Evolutionary conservation across 805 yeast genomes (phyloP).

Genomic region (Pichia gijzeniarum): DNA sequence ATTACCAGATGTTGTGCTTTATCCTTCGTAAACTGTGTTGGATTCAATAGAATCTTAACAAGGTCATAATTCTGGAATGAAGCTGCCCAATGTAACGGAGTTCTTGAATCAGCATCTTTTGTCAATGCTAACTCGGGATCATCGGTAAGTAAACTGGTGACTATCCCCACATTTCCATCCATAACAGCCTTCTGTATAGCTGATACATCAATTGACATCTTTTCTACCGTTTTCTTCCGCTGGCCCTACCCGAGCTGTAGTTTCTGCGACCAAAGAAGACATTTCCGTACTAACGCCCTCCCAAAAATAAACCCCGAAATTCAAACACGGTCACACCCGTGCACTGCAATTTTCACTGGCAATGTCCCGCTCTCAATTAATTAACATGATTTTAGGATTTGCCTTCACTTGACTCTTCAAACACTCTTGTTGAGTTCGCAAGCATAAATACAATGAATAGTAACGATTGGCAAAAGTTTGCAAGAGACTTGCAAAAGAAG

Average conservation of each 20-base stretch:
- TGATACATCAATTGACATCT: slow-evolving; percentile 14
- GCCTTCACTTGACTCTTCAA: no score
- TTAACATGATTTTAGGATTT: no score
- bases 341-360: no score
- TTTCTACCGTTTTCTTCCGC: no score
- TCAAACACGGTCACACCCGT: no score
- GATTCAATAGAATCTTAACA: slow-evolving; percentile 36
- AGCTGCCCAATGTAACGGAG: slow-evolving; percentile 87
- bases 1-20: slow-evolving; percentile 2
- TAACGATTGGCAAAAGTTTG: slow-evolving; percentile 47
- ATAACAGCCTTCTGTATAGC: slow-evolving; percentile 60
- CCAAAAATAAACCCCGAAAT: no score
- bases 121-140: slow-evolving; percentile 41
- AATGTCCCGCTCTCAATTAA: no score
- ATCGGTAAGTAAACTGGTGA: slow-evolving; percentile 42
- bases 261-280: no score
- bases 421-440: no score
- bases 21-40: slow-evolving; percentile 3
- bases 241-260: no score
- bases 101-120: slow-evolving; percentile 68
- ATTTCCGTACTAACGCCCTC: no score
- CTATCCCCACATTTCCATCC: slow-evolving; percentile 49
- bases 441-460: slow-evolving; percentile 24
- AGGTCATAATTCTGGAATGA: slow-evolving; percentile 52
- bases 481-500: slow-evolving; percentile 42